Evolutionary conservation across 495 filamentous ascomycete species (phyloP), one percentile per base, ranked within the genome.

Genomic region (Mytilinidion resinicola): DNA sequence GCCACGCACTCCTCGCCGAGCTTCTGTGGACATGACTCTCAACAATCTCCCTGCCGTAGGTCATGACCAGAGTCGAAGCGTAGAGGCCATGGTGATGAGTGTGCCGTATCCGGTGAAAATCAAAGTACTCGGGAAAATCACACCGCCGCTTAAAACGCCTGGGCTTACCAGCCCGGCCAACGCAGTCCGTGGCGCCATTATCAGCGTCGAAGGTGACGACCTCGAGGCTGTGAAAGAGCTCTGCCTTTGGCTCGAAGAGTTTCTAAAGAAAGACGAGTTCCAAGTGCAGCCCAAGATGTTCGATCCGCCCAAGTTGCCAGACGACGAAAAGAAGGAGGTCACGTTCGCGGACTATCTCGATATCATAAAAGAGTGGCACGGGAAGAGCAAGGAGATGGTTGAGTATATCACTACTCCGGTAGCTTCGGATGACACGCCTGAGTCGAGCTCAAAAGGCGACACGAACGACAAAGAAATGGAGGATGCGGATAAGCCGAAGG

Each of bases 201-300:
- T 97, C 47, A 85, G 89, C 0, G 70, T 98, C 20, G 93, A 98
- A 67, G 90, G 91, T 12, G 73, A 85, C 20, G 79, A 87, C 51
- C 64, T 70, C 2, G 61, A 69, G 1, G 64, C 85, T 11, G 73
- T 87, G 10, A 74, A 76, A 43, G 68, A 74, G 6, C 77, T 90
- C 7, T 76, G 82, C 1, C 69, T 75, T 17, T 84, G 85, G 60
- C 80, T 96, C 3, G 79, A 83, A 42, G 76, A 78, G 9, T 77
- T 78, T 19, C 67, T 95, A 21, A 70, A 67, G 20, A 80, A 76
- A 46, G 79, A 80, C 60, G 72, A 75, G 7, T 30, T 30, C 25
- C 83, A 83, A 50, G 87, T 82, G 64, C 70, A 74, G 10, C 75
- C 89, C 17, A 77, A 71, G 15, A 58, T 76, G 8, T 75, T 79